Conservation (phyloP, 176 grass and related monocot species). For the Tillandsia fasciculata region DNA sequence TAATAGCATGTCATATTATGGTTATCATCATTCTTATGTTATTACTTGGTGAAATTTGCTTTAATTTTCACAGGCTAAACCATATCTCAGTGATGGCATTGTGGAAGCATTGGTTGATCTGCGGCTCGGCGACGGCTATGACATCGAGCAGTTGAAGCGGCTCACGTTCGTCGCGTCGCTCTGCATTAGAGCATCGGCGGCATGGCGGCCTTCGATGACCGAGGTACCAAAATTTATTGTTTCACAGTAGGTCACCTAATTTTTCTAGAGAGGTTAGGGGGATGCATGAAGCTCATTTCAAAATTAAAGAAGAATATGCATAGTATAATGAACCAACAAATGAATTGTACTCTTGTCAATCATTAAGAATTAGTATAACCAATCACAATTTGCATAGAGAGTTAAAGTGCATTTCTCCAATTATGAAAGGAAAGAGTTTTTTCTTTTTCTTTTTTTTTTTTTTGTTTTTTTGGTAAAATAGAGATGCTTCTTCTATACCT, state of each 20-base stretch:
- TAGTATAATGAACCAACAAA: background rate
- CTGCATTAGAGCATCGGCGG: constrained; percentile 53
- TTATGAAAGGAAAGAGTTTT: too few species aligned
- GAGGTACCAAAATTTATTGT: constrained; percentile 36
- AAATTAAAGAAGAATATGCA: constrained; percentile 3
- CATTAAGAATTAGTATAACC: too few species aligned
- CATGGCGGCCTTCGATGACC: constrained; percentile 79
- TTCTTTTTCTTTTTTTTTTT: too few species aligned
- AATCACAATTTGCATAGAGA: too few species aligned
- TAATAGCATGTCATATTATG: background rate
- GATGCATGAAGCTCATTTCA: constrained; percentile 8
- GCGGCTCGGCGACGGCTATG: constrained; percentile 56
- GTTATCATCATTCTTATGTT: too few species aligned
- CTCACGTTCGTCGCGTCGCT: constrained; percentile 79
- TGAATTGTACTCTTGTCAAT: too few species aligned
- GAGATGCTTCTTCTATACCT: too few species aligned
- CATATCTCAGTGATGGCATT: constrained; percentile 60
- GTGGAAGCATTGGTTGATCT: constrained; percentile 65
- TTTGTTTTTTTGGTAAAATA: too few species aligned
- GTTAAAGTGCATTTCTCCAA: too few species aligned
- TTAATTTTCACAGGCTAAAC: constrained; percentile 48
- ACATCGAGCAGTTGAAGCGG: constrained; percentile 61
- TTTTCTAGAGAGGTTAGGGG: background rate
- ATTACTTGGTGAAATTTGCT: background rate
- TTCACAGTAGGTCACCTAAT: constrained; percentile 13